A percentile compares a stretch with the other conserved stretches of the same genome.
phyloP scores from a whole-genome alignment of 768 basidiomycete species.

The Thelephora aurantiotincta region DNA sequence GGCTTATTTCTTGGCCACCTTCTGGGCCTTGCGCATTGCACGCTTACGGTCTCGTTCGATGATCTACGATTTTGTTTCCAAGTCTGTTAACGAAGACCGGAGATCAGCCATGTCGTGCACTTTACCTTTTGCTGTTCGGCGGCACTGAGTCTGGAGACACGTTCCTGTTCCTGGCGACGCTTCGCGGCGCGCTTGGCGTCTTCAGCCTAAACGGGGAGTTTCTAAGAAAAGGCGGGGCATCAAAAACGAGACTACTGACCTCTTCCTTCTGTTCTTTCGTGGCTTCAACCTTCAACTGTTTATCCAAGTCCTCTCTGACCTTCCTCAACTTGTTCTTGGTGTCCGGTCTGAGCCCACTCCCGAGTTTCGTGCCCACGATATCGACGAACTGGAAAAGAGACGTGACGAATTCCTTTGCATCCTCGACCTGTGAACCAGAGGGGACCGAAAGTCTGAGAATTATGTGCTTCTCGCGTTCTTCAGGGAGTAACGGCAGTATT shows the following conservation, averaged over 20 bases:
- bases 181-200: conserved; percentile 65
- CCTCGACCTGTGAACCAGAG: conserved; percentile 28
- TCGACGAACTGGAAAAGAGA: conserved; percentile 71
- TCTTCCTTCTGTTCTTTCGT: conserved; percentile 60
- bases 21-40: conserved; percentile 52
- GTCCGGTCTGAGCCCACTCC: conserved; percentile 42
- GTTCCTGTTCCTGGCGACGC: conserved; percentile 60
- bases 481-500: conserved; percentile 26
- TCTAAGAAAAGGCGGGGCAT: neutral
- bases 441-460: conserved; percentile 54
- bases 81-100: conserved; percentile 2
- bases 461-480: conserved; percentile 56
- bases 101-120: conserved; percentile 1
- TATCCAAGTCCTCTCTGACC: conserved; percentile 57
- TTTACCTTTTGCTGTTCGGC: conserved; percentile 73
- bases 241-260: conserved; percentile 20
- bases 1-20: conserved; percentile 27
- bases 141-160: conserved; percentile 56
- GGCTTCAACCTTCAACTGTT: conserved; percentile 51
- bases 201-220: conserved; percentile 20
- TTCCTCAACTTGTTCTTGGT: conserved; percentile 67
- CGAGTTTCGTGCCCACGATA: conserved; percentile 32
- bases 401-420: conserved; percentile 44
- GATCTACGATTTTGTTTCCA: conserved; percentile 25
- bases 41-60: conserved; percentile 73